Evolutionary conservation across 768 basidiomycete genomes (phyloP).

Genomic region (Pilatotrama ljubarskyi): DNA sequence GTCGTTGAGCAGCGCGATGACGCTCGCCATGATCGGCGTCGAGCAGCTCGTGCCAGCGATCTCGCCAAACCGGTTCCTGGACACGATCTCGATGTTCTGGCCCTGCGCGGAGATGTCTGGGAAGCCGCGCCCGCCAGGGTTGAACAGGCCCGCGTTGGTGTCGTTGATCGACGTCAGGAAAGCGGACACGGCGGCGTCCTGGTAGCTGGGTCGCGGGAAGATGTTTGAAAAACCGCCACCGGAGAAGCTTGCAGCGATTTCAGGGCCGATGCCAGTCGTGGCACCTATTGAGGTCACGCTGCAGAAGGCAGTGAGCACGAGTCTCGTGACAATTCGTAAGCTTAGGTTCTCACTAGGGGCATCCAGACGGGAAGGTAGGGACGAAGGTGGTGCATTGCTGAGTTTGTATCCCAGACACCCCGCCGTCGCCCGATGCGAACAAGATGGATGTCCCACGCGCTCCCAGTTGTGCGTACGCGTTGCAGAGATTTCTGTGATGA

Average conservation of each 20-base stretch:
- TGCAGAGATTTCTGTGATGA: constrained; percentile 32
- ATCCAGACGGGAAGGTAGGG: constrained; percentile 38
- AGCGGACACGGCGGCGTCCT: constrained; percentile 36
- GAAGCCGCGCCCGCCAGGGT: constrained; percentile 42
- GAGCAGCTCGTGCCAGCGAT: constrained; percentile 37
- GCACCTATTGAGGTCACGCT: constrained; percentile 40
- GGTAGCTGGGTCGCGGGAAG: constrained; percentile 38
- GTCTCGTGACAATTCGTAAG: neutral
- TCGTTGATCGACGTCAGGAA: constrained; percentile 38
- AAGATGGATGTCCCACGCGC: constrained; percentile 38
- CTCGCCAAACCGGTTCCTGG: constrained; percentile 15
- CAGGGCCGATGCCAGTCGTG: constrained; percentile 30
- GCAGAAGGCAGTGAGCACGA: neutral
- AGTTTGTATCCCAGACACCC: constrained; percentile 34
- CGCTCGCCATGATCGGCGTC: constrained; percentile 34
- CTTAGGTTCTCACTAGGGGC: constrained; percentile 33
- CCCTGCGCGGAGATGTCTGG: constrained; percentile 49
- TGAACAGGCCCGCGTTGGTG: constrained; percentile 34
- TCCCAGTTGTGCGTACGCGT: constrained; percentile 36
- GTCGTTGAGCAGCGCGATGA: constrained; percentile 37
- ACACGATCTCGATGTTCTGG: constrained; percentile 33
- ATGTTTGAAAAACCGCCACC: constrained; percentile 39
- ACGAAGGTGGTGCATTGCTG: constrained; percentile 33
- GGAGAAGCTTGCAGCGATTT: constrained; percentile 35
- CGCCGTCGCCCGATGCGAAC: constrained; percentile 41